A percentile compares a stretch with the other conserved stretches of the same genome.
These are phyloP conservation scores for Breviolum minutum DNA, from an alignment of 73 alveolate genomes.

Conservation along the genomic window DNA sequence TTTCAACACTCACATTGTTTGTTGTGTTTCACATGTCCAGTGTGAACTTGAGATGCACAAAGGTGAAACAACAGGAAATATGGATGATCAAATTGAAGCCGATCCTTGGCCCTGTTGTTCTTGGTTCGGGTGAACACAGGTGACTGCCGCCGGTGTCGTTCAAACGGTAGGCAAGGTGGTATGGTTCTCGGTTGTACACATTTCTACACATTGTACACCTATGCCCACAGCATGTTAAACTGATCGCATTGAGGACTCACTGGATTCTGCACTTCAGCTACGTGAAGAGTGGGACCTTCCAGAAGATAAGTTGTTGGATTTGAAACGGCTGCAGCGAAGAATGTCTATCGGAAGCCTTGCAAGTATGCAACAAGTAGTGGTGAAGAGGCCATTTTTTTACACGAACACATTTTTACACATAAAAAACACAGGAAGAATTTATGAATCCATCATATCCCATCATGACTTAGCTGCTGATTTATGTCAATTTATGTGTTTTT, in stretches of 20 bases:
- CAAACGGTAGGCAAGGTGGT: too few relatives aligned
- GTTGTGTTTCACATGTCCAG: neutral
- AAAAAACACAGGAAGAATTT: too few relatives aligned
- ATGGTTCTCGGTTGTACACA: too few relatives aligned
- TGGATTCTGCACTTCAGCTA: conserved; percentile 7
- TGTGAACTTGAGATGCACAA: neutral
- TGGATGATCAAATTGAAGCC: conserved; percentile 3
- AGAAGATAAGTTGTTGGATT: conserved; percentile 23
- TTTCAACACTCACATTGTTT: too few relatives aligned
- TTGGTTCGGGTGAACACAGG: too few relatives aligned
- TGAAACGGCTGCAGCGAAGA: conserved; percentile 23
- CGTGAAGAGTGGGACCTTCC: conserved; percentile 38
- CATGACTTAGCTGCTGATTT: too few relatives aligned
- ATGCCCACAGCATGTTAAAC: too few relatives aligned
- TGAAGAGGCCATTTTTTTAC: neutral
- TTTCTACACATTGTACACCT: too few relatives aligned
- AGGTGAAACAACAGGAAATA: conserved; percentile 13
- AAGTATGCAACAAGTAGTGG: neutral
- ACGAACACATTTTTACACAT: too few relatives aligned
- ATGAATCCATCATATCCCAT: too few relatives aligned
- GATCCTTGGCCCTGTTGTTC: conserved; percentile 7
- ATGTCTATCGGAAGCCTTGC: conserved; percentile 47
- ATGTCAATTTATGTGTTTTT: too few relatives aligned
- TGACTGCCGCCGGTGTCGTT: too few relatives aligned
- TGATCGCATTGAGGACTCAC: neutral